Evolutionary conservation across 371 early-diverging fungal genomes (phyloP).

Genomic region (Zopfochytrium polystomum): DNA sequence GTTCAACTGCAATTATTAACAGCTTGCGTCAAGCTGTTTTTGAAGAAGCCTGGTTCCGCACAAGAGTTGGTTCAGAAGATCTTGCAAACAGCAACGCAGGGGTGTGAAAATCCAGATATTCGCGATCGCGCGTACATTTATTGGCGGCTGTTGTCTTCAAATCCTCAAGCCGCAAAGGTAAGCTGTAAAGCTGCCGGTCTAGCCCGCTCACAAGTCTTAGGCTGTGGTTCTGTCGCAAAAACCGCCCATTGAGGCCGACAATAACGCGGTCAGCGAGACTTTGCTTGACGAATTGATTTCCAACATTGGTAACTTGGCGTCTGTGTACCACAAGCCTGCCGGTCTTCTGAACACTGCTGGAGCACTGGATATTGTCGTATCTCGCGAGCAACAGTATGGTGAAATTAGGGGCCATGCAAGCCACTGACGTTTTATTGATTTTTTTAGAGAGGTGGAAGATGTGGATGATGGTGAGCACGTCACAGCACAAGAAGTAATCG

Average conservation of each 20-base stretch:
- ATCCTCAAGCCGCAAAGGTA: conserved; percentile 64
- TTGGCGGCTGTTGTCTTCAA: conserved; percentile 91
- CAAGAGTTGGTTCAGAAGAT: conserved; percentile 88
- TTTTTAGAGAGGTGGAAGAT: conserved; percentile 3
- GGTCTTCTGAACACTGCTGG: conserved; percentile 31
- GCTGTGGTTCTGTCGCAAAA: conserved; percentile 74
- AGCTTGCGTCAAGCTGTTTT: conserved; percentile 91
- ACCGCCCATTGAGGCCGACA: conserved; percentile 86
- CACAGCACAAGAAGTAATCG: conserved; percentile 38
- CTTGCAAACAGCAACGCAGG: conserved; percentile 89
- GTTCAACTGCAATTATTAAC: conserved; percentile 92
- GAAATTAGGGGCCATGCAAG: not conserved
- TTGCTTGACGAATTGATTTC: conserved; percentile 83
- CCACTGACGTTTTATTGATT: not conserved
- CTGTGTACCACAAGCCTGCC: conserved; percentile 92
- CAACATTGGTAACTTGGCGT: conserved; percentile 83
- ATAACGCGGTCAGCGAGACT: conserved; percentile 70
- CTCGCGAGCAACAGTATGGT: not conserved
- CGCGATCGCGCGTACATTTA: conserved; percentile 97
- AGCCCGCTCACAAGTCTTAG: conserved; percentile 17
- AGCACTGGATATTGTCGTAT: conserved; percentile 8
- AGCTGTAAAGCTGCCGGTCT: not conserved
- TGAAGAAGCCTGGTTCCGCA: conserved; percentile 82
- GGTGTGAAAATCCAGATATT: conserved; percentile 92
- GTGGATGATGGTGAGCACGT: conserved; percentile 34